Percentiles rank a stretch among this genome's conserved stretches.
Conservation (phyloP, 2,329 filamentous ascomycete genomes). For the Neofusicoccum sp. region DNA sequence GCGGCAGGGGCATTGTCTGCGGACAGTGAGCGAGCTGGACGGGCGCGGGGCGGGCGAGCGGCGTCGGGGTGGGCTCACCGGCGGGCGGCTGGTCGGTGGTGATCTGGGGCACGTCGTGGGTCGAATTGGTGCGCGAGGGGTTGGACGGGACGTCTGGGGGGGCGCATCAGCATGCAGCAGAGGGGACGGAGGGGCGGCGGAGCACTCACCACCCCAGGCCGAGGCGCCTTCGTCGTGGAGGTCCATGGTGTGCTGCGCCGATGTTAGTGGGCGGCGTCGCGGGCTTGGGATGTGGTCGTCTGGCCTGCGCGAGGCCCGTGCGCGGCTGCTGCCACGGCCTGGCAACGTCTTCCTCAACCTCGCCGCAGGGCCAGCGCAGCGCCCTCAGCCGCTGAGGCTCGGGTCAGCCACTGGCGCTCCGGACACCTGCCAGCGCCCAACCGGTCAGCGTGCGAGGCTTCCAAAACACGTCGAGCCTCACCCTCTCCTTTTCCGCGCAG, state of each 20-base stretch:
- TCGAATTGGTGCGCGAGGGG: constrained; percentile 42
- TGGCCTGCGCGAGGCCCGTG: not conserved
- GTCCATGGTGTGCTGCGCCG: constrained; percentile 36
- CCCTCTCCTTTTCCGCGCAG: not conserved
- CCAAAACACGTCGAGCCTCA: not conserved
- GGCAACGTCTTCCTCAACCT: constrained; percentile 1
- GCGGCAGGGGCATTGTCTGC: constrained; percentile 13
- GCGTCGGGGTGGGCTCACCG: constrained; percentile 26
- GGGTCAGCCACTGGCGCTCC: constrained; percentile 4
- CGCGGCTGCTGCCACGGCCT: not conserved
- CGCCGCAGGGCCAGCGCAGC: constrained; percentile 6
- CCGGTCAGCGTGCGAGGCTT: not conserved
- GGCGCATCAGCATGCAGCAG: constrained; percentile 14
- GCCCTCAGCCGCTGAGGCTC: constrained; percentile 1
- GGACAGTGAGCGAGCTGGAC: constrained; percentile 1
- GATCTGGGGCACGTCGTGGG: constrained; percentile 43
- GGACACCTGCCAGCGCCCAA: not conserved
- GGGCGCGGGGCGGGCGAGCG: not conserved
- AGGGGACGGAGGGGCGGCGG: not conserved
- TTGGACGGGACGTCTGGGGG: constrained; percentile 49
- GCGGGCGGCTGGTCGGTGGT: constrained; percentile 31
- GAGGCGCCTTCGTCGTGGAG: constrained; percentile 46
- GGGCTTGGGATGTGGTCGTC: constrained; percentile 12
- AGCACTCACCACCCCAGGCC: constrained; percentile 45
- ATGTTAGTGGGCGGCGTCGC: constrained; percentile 8